Conservation (phyloP, 2,329 filamentous ascomycete genomes). For the Penicillium griseofulvum region DNA sequence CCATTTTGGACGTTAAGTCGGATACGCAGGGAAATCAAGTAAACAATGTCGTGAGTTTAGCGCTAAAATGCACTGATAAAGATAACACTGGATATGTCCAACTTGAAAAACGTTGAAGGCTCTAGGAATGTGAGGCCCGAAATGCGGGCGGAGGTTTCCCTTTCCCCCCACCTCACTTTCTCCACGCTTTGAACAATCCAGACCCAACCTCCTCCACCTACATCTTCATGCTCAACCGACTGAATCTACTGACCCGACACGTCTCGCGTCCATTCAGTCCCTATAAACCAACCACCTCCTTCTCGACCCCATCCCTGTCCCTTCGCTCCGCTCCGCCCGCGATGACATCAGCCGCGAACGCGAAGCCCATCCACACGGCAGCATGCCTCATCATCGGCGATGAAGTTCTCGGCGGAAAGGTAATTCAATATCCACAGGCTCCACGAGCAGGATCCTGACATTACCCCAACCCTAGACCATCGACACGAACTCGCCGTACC, state of each 20-base stretch:
- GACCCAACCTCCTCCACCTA: constrained; percentile 3
- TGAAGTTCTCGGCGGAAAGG: constrained; percentile 93
- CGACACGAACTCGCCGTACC: constrained; percentile 64
- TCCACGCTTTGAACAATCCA: constrained; percentile 6
- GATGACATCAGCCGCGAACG: constrained; percentile 46
- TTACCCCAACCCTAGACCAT: constrained; percentile 50
- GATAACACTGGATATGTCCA: background rate
- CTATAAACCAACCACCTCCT: constrained; percentile 44
- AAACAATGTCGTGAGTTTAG: background rate
- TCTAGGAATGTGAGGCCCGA: constrained; percentile 10
- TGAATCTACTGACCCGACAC: constrained; percentile 72
- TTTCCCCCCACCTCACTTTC: constrained; percentile 16
- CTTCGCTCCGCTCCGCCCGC: constrained; percentile 21
- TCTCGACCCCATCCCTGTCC: constrained; percentile 31
- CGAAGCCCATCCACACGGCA: constrained; percentile 76
- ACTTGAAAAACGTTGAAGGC: background rate
- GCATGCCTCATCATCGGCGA: constrained; percentile 96
- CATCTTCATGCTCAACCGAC: constrained; percentile 67
- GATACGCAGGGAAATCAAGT: background rate
- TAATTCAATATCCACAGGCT: constrained; percentile 38
- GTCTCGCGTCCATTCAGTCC: constrained; percentile 63
- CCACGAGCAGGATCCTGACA: background rate
- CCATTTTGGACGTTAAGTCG: background rate
- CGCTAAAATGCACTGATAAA: background rate
- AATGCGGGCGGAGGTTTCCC: constrained; percentile 21